Evolutionary conservation across 305 asterid species (phyloP), one percentile per base, ranked within the genome.

Genomic region (Fraxinus velutina): DNA sequence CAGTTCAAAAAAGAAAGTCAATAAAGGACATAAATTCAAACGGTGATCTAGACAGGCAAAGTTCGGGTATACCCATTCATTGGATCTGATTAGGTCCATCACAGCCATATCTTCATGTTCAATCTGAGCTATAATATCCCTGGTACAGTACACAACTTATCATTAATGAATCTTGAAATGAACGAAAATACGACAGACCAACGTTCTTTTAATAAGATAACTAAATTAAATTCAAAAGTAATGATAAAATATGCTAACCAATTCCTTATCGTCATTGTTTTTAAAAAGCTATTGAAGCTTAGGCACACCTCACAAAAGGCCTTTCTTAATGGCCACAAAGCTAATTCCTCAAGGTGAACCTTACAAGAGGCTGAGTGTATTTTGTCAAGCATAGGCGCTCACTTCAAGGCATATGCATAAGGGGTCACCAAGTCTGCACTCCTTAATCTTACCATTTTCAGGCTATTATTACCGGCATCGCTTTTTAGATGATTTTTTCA

Each of bases 61-160:
- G 30, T 44, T 66, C 77, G 79, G 86, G 12, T 19, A 7, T 90
- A 93, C 98, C 99, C 97, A 92, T 83, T 93, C 97, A 64, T 87
- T 90, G 60, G 93, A 60, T 88, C 81, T 92, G 87, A 95, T 84
- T 50, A 87, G 86, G 75, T 88, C 80, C 93, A 90, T 87, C 52
- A 88, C 83, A 55, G 92, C 91, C 77, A 74, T 73, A 71, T 91
- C 97, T 86, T 92, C 98, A 72, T 92, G 98, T 84, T 91, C 97
- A 30, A 92, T 83, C 90, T 91, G 99, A 85, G 91, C 97, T 77
- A 32, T 77, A 62, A 79, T 89, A 37, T 93, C 97, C 27, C 98
- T 92, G 84, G 34, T 64, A 78, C 75, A 85, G 50, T 5, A 68
- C 39, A 68, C 33, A 68, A 68, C 75, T 30, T 30, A 68, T 13